Conservation (phyloP, 768 basidiomycete species). For the Podaxis sp. region DNA sequence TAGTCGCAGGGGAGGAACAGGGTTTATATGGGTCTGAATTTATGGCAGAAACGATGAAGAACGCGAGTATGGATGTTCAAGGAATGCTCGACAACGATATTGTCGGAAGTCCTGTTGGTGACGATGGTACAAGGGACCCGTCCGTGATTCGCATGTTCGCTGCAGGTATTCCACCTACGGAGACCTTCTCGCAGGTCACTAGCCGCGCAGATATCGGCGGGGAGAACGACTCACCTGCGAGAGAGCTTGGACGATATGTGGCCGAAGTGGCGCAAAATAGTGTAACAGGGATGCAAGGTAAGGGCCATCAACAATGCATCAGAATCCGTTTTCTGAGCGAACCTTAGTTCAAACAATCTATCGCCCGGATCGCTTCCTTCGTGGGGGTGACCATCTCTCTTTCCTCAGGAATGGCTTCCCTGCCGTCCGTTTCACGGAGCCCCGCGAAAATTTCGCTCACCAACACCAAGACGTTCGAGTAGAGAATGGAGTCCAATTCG, state of each 20-base stretch:
- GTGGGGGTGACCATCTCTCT: constrained; percentile 50
- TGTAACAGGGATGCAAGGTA: constrained; percentile 47
- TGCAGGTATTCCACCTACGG: constrained; percentile 44
- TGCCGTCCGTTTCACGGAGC: constrained; percentile 54
- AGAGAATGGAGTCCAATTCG: constrained; percentile 47
- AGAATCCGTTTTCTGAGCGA: not conserved
- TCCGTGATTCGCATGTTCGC: constrained; percentile 49
- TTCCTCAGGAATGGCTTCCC: constrained; percentile 48
- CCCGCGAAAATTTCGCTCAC: constrained; percentile 52
- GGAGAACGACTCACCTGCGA: constrained; percentile 50
- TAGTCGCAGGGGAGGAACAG: constrained; percentile 51
- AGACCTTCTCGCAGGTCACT: constrained; percentile 31
- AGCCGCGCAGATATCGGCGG: constrained; percentile 38
- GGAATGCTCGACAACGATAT: constrained; percentile 59
- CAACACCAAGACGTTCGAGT: constrained; percentile 55
- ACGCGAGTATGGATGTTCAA: constrained; percentile 44
- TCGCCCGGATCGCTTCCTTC: constrained; percentile 48
- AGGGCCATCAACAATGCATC: constrained; percentile 14
- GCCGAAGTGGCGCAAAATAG: constrained; percentile 46
- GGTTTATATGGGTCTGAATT: constrained; percentile 44
- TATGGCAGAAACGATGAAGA: constrained; percentile 38
- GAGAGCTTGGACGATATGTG: constrained; percentile 47
- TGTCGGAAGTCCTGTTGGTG: constrained; percentile 46
- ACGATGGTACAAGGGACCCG: constrained; percentile 41
- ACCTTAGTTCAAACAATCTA: constrained; percentile 44